Percentiles rank a stretch among this genome's conserved stretches.
Evolutionary conservation across 2,329 filamentous ascomycete species (phyloP).

Genomic region (Arthrobotrys entomopaga): DNA sequence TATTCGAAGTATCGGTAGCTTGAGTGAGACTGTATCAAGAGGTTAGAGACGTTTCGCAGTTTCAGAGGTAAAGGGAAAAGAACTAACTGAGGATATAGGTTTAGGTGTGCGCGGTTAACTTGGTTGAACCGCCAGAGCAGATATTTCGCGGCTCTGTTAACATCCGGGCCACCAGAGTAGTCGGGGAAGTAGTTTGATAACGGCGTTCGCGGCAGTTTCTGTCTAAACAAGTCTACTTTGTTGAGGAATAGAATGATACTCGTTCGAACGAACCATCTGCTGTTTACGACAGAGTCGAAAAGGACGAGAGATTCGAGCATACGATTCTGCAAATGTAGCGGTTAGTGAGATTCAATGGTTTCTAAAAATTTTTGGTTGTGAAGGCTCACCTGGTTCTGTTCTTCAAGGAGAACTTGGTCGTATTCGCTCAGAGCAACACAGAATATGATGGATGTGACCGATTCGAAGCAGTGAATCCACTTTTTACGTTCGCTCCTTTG

Average conservation of each 20-base stretch:
- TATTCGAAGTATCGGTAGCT: constrained; percentile 98
- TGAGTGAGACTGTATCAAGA: constrained; percentile 80
- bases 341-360: constrained; percentile 11
- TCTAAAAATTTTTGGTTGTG: neutral
- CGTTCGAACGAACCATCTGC: constrained; percentile 98
- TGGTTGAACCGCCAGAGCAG: constrained; percentile 98
- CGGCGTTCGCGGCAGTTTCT: constrained; percentile 88
- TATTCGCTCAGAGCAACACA: constrained; percentile 98
- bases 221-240: constrained; percentile 98
- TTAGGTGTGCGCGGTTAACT: constrained; percentile 94
- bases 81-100: constrained; percentile 95
- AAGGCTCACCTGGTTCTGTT: constrained; percentile 87
- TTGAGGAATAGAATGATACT: constrained; percentile 99
- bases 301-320: constrained; percentile 99
- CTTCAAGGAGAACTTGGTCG: constrained; percentile 94
- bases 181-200: constrained; percentile 96
- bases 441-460: constrained; percentile 99
- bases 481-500: constrained; percentile 98
- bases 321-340: constrained; percentile 74
- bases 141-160: constrained; percentile 98
- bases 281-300: constrained; percentile 98
- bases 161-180: constrained; percentile 96
- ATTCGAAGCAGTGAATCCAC: constrained; percentile 99
- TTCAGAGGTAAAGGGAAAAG: constrained; percentile 38
- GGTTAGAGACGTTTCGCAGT: constrained; percentile 50